A percentile compares a stretch with the other conserved stretches of the same genome.
Conservation (phyloP, 768 basidiomycete genomes). For the Gloeostereum incarnatum region DNA sequence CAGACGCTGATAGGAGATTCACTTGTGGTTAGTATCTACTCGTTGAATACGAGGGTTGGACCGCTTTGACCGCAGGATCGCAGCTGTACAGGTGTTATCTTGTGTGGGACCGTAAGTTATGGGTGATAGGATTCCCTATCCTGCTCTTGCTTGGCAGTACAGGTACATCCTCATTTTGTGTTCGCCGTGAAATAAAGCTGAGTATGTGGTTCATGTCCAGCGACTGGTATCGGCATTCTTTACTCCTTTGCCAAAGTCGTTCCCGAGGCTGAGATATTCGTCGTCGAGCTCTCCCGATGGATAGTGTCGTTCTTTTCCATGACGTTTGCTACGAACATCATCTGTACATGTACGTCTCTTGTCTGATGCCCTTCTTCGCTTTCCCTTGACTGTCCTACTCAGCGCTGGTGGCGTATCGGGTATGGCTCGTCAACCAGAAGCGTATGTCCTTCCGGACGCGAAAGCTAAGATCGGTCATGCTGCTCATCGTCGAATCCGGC, state of each 20-base stretch:
- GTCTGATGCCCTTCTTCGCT: not conserved
- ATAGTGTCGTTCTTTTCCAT: slow-evolving; percentile 28
- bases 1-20: slow-evolving; percentile 29
- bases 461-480: slow-evolving; percentile 20
- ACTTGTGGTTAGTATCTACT: slow-evolving; percentile 18
- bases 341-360: slow-evolving; percentile 20
- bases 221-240: slow-evolving; percentile 19
- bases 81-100: slow-evolving; percentile 22
- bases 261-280: slow-evolving; percentile 21
- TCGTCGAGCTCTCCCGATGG: slow-evolving; percentile 22
- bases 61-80: not conserved
- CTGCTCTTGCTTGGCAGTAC: slow-evolving; percentile 20
- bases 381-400: not conserved
- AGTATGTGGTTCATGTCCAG: slow-evolving; percentile 11
- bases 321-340: slow-evolving; percentile 25
- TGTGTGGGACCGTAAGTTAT: slow-evolving; percentile 18
- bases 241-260: slow-evolving; percentile 19
- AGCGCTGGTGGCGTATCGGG: slow-evolving; percentile 22
- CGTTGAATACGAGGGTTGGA: not conserved
- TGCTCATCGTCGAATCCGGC: slow-evolving; percentile 27
- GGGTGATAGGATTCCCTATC: slow-evolving; percentile 16
- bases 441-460: slow-evolving; percentile 13
- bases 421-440: slow-evolving; percentile 22
- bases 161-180: slow-evolving; percentile 12
- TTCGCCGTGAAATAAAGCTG: slow-evolving; percentile 2